Base-by-base conservation (phyloP, 2,329 filamentous ascomycete species). In the Penicillium capsulatum region DNA sequence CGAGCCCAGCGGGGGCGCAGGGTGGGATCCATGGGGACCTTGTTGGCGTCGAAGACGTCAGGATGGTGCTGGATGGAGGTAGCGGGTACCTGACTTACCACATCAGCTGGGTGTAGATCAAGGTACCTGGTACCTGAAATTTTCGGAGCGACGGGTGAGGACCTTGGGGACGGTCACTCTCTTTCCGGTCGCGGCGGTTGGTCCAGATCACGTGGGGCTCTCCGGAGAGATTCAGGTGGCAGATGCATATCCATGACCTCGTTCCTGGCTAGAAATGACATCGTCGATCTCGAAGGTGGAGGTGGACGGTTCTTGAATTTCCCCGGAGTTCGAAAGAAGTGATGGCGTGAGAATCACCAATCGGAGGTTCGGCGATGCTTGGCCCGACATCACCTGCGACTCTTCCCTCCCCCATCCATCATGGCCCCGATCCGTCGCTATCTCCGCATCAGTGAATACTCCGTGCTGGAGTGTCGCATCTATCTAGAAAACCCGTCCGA, bases 391-490 rank as follows among this genome's bases (percentile, higher is more conserved):
- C 42, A 41, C 36, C 15, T 36, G 31, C n/a, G 11, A 34, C 33
- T 10, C 30, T 14, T 17, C 37, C 15, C 19, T 26, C 13, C 26
- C 37, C 30, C 26, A 28, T 14, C 26, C 32, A 44, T n/a, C 36
- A 96, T 96, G 90, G 84, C 89, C 9, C 90, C 90, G 8, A 80
- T 95, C 33, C 81, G 90, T 43, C 80, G 90, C 55, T 96, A 97
- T 63, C 75, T 97, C 39, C 81, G 91, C 36, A 94, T 97, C 54
- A 91, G 86, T 39, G 90, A 91, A 61, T 86, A 88, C 65, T 95
- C 91, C 3, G 89, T 96, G 20, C 77, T 98, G n/a, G 92, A 98
- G 74, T 89, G 87, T 50, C 89, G 90, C 50, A 92, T 98, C 53
- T 97, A 97, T 66, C 80, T 96, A 32, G 91, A 97, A 50, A 90